Conservation (phyloP, 352 stramenopile species). For the Globisporangium nodosum region DNA sequence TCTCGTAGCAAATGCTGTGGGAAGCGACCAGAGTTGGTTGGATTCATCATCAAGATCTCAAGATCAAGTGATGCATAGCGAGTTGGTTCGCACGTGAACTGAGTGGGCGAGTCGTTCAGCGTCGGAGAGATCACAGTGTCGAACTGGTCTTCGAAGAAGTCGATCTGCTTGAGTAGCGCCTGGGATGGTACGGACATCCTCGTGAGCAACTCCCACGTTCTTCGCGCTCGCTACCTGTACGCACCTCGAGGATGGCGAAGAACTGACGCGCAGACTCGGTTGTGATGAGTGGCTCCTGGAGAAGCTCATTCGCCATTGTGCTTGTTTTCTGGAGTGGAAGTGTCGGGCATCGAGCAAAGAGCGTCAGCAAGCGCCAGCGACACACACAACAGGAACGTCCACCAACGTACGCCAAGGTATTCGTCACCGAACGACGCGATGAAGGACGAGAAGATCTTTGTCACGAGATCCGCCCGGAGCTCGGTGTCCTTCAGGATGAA, state of each 20-base stretch:
- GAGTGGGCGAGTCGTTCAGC: conserved; percentile 48
- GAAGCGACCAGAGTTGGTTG: neutral
- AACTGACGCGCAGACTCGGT: conserved; percentile 58
- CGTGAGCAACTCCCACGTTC: neutral
- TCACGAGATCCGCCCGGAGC: conserved; percentile 56
- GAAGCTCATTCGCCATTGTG: conserved; percentile 42
- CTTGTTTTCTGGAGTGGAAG: conserved; percentile 39
- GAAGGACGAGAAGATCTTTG: conserved; percentile 63
- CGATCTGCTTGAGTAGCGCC: conserved; percentile 52
- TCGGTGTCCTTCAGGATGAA: conserved; percentile 67
- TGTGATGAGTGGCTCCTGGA: conserved; percentile 61
- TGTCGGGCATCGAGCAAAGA: neutral
- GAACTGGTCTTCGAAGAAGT: conserved; percentile 63
- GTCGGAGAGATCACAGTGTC: conserved; percentile 30
- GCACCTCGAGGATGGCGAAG: conserved; percentile 61
- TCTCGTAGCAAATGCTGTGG: conserved; percentile 70
- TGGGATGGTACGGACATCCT: conserved; percentile 5
- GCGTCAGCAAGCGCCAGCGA: neutral
- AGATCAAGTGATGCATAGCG: too few relatives aligned
- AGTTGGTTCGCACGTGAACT: conserved; percentile 46
- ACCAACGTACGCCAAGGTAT: conserved; percentile 43
- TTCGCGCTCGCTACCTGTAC: neutral
- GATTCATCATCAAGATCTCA: neutral
- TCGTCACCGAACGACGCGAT: conserved; percentile 54
- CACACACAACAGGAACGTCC: neutral